Percentiles rank a stretch among this genome's conserved stretches.
phyloP scores from a whole-genome alignment of 257 asterid species.

The Dorcoceras hygrometricum region DNA sequence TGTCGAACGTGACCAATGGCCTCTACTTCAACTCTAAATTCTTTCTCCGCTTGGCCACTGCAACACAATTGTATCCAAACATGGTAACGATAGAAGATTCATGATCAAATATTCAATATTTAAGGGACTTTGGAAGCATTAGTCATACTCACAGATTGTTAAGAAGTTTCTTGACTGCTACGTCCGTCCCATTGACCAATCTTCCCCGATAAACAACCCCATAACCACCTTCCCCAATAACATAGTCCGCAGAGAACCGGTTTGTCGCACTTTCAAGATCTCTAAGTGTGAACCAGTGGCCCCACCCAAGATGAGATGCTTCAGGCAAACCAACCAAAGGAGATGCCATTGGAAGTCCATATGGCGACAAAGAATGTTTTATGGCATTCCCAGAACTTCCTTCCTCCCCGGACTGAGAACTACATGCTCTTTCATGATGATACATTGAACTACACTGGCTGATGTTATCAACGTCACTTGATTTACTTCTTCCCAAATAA shows the following conservation, averaged over 20 bases:
- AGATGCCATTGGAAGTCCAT: conserved; percentile 67
- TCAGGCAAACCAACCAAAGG: conserved; percentile 93
- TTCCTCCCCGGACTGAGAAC: conserved; percentile 96
- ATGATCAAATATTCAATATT: background rate
- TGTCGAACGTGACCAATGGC: conserved; percentile 98
- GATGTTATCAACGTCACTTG: conserved; percentile 73
- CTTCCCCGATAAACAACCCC: conserved; percentile 83
- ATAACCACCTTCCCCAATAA: conserved; percentile 96
- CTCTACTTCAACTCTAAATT: conserved; percentile 91
- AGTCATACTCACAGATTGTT: conserved; percentile 78
- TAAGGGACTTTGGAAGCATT: conserved; percentile 4
- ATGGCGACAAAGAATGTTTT: conserved; percentile 50
- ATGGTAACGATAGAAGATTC: background rate
- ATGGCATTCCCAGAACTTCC: conserved; percentile 67
- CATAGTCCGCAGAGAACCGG: conserved; percentile 64
- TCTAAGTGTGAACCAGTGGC: conserved; percentile 97
- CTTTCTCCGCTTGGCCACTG: conserved; percentile 98
- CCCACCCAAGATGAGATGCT: conserved; percentile 96
- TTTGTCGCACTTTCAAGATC: conserved; percentile 85
- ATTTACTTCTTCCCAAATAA: conserved; percentile 70
- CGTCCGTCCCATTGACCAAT: conserved; percentile 83
- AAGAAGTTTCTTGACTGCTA: conserved; percentile 92
- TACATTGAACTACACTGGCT: conserved; percentile 78
- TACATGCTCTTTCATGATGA: conserved; percentile 59
- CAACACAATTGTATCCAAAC: conserved; percentile 26